Evolutionary conservation across 2,329 filamentous ascomycete genomes (phyloP), one percentile per base, ranked within the genome.

Genomic region (Trichoderma afroharzianum): DNA sequence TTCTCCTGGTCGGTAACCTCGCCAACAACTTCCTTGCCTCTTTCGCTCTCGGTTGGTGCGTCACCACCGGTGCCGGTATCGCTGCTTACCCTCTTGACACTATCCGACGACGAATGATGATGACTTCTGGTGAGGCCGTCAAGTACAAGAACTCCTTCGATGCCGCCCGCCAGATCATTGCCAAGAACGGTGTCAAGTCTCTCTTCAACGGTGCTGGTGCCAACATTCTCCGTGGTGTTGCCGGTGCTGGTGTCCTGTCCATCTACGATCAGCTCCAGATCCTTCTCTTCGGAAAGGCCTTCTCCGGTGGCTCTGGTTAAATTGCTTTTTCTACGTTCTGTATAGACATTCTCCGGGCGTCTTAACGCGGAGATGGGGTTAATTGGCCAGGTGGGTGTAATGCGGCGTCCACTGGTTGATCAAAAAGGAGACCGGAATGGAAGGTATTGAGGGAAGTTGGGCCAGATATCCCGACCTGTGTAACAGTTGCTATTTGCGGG

Each of bases 191-290:
- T 91, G 88, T 97, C 87, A 93, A 91, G 88, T 99, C 96, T 82
- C 95, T 99, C 87, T 99, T 99, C 95, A 99, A 99, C 94, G 96
- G 96, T 95, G 96, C 96, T 84, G 96, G 96, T 94, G 96, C 96
- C 91, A 99, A 99, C 94, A 99, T 99, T 84, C 96, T 99, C 88
- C 96, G 96, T 97, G 97, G 96, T 98, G 96, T 99, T 83, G 96
- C 96, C 83, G 97, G 96, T 94, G 96, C 96, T 89, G 96, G 96
- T 99, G 96, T 99, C 84, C 91, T 99, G 85, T 99, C 96, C 86
- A 98, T 99, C 94, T 99, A 99, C 89, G 96, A 99, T 86, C 95
- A 98, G 91, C 93, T 93, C 86, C 96, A 99, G 93, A 91, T 99
- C 85, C 87, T 99, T 85, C 87, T 99, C 87, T 99, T 99, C 93